phyloP scores from a whole-genome alignment of 169 alveolate genomes.

The Eimeria praecox region DNA sequence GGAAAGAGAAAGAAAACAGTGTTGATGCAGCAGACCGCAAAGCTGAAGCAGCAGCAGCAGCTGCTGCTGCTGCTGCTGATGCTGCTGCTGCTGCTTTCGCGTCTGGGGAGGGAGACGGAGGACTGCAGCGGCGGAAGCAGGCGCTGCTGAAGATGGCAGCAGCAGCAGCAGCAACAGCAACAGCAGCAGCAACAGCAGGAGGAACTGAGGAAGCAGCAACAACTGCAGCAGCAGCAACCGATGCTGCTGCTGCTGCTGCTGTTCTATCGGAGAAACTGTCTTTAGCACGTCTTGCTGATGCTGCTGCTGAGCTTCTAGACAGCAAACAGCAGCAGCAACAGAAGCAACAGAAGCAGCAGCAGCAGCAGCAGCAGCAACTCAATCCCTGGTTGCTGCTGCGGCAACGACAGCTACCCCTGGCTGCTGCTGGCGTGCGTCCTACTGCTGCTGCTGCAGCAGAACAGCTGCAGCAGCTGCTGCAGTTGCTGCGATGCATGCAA shows the following conservation, averaged over 20 bases:
- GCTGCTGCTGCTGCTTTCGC: constrained; percentile 49
- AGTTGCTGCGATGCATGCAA: constrained; percentile 23
- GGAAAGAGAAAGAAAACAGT: not conserved
- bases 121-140: constrained; percentile 61
- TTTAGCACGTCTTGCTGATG: constrained; percentile 64
- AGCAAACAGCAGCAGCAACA: constrained; percentile 10
- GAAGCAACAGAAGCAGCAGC: constrained; percentile 26
- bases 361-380: constrained; percentile 6
- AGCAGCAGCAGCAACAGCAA: constrained; percentile 41
- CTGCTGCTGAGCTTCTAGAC: constrained; percentile 31
- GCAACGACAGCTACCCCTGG: constrained; percentile 52
- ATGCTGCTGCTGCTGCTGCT: constrained; percentile 47
- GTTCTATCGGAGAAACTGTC: constrained; percentile 23
- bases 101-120: constrained; percentile 37
- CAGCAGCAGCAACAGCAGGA: constrained; percentile 50
- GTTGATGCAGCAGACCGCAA: constrained; percentile 2
- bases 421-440: constrained; percentile 58
- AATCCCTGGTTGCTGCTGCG: constrained; percentile 72
- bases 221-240: not conserved
- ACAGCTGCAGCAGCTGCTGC: constrained; percentile 52
- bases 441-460: constrained; percentile 35
- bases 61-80: constrained; percentile 51
- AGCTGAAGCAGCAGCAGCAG: constrained; percentile 62
- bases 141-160: constrained; percentile 71
- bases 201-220: not conserved